Percentiles rank a stretch among this genome's conserved stretches.
phyloP scores from a whole-genome alignment of 2,329 filamentous ascomycete species.

The Fusarium brevicatenulatum region DNA sequence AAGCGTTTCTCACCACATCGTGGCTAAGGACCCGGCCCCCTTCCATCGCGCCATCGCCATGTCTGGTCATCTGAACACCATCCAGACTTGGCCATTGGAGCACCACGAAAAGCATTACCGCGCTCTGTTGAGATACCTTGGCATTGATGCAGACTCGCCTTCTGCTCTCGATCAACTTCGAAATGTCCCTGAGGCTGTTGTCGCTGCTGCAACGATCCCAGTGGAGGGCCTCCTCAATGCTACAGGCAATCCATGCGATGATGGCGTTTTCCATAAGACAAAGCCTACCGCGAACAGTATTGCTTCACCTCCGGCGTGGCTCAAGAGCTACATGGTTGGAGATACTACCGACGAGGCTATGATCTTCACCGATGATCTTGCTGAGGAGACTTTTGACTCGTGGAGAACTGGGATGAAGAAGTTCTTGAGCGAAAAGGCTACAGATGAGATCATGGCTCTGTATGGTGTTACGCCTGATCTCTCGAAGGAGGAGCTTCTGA shows the following conservation, averaged over 20 bases:
- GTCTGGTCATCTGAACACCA: not conserved
- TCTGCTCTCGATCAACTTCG: conserved; percentile 18
- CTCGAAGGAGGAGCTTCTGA: not conserved
- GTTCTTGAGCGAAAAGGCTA: not conserved
- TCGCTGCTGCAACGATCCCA: conserved; percentile 16
- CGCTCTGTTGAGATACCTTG: conserved; percentile 14
- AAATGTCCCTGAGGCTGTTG: not conserved
- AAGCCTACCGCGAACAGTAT: not conserved
- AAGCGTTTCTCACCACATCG: not conserved
- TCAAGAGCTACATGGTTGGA: conserved; percentile 26
- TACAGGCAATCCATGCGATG: conserved; percentile 27
- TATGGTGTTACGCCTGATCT: conserved; percentile 10
- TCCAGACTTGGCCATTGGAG: not conserved
- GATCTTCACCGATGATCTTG: not conserved
- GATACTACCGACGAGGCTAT: conserved; percentile 24
- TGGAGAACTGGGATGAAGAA: not conserved
- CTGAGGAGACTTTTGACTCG: not conserved
- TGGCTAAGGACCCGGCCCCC: not conserved
- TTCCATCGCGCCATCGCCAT: conserved; percentile 10
- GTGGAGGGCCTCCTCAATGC: conserved; percentile 15
- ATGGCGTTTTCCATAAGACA: conserved; percentile 6
- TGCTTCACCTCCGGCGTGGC: conserved; percentile 9
- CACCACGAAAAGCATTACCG: conserved; percentile 1
- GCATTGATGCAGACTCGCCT: conserved; percentile 17
- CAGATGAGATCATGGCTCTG: conserved; percentile 4